Conservation (phyloP, 2,329 filamentous ascomycete genomes). For the Colletotrichum tamarilloi region DNA sequence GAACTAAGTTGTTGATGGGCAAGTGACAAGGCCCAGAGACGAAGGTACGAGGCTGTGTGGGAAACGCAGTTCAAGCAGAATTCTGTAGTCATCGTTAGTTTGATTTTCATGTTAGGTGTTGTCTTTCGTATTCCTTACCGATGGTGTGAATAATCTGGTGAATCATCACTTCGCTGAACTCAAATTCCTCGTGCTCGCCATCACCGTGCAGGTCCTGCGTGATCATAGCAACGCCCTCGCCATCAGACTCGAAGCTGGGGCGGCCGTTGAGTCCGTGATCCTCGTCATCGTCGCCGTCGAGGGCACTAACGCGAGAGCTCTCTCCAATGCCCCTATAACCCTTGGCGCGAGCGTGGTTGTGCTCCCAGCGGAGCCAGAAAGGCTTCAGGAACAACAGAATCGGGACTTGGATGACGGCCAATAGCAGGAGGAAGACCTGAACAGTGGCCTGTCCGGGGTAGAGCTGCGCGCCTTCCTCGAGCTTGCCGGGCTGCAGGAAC, state of each 20-base stretch:
- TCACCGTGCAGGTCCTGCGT: constrained; percentile 81
- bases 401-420: constrained; percentile 89
- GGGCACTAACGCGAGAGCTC: constrained; percentile 85
- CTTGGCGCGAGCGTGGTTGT: constrained; percentile 86
- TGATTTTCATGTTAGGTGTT: background rate
- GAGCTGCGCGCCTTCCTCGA: constrained; percentile 71
- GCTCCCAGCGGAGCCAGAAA: constrained; percentile 92
- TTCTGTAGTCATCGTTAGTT: constrained; percentile 65
- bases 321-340: constrained; percentile 96
- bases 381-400: constrained; percentile 95
- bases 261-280: constrained; percentile 71
- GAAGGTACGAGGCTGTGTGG: constrained; percentile 97
- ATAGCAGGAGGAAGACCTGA: constrained; percentile 81
- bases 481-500: constrained; percentile 88
- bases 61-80: constrained; percentile 99
- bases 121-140: constrained; percentile 67
- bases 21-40: constrained; percentile 96
- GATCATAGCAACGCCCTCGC: constrained; percentile 88
- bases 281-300: constrained; percentile 88
- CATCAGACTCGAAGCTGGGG: constrained; percentile 70
- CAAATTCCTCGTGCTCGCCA: constrained; percentile 94
- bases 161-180: constrained; percentile 97
- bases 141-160: constrained; percentile 99
- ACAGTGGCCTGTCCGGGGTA: constrained; percentile 82
- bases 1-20: constrained; percentile 97